Base-by-base conservation (phyloP, 1,284 basidiomycete species). In the Ceratobasidium sp. region DNA sequence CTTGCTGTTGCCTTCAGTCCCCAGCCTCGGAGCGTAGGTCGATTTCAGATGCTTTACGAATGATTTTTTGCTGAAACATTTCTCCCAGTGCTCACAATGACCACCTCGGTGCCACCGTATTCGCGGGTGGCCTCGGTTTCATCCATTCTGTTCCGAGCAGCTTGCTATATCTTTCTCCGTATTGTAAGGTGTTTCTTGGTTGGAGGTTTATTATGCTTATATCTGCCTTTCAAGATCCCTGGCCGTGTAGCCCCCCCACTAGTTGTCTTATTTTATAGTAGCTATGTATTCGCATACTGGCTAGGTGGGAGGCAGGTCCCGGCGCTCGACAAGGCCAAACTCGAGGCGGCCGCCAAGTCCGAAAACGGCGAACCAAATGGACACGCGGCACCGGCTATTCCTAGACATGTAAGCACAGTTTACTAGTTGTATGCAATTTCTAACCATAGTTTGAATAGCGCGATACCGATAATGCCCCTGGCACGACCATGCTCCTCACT, bases 401-500 rank as follows among this genome's bases (percentile, higher is more conserved):
- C 40, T 20, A 38, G 34, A 38, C 45, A 58, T 50, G 53, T 70
- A 57, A 34, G 69, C 17, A 34, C 29, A 12, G 15, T 29, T 20
- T 38, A 40, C 13, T 17, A 35, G 29, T 12, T 34, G 20, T 13
- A 15, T 56, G 22, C 35, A n/a, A 25, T 13, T 52, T 25, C 15
- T 35, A 45, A 62, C 45, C 32, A 45, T 6, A 29, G 15, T 49
- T 50, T 58, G 4, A 60, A 57, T 34, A 68, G 50, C 60, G 45
- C 27, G 35, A 65, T 57, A 64, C 47, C 20, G 60, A 64, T 17
- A 64, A 64, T 31, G 68, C 65, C 42, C 53, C 67, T 38, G 40
- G 72, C 25, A 52, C 69, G 32, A 72, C 69, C 5, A 67, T 71
- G 20, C 53, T 73, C 5, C 47, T 75, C 52, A 71, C 56, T 15